Percentiles rank a stretch among this genome's conserved stretches.
phyloP scores from a whole-genome alignment of 1,284 basidiomycete genomes.

The Sparassis latifolia region DNA sequence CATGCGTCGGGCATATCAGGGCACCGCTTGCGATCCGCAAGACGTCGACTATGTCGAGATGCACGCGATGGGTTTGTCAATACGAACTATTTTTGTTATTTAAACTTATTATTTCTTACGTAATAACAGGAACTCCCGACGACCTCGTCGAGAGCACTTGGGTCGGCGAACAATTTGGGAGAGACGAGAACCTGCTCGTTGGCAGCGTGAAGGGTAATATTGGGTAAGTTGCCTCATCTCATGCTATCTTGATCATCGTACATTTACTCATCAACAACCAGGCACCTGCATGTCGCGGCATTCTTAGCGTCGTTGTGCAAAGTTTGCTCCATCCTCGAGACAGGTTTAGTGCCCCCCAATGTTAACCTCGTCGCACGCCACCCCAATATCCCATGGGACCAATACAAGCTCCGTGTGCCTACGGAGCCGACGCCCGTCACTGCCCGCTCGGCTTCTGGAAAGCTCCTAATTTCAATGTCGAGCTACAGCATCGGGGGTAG shows the following conservation, averaged over 20 bases:
- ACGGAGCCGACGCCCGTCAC: conserved; percentile 14
- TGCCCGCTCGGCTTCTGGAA: not conserved
- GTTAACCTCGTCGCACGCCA: conserved; percentile 31
- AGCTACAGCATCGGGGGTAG: conserved; percentile 39
- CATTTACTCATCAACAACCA: conserved; percentile 8
- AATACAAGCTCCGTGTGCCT: conserved; percentile 23
- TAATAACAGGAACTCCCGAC: conserved; percentile 25
- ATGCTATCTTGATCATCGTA: not conserved
- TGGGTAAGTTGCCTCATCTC: conserved; percentile 23
- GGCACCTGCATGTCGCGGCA: conserved; percentile 34
- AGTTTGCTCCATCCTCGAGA: conserved; percentile 32
- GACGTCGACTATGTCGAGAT: conserved; percentile 43
- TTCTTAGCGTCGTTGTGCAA: conserved; percentile 39
- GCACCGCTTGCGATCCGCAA: conserved; percentile 21
- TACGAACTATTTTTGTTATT: not conserved
- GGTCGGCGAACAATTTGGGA: conserved; percentile 31
- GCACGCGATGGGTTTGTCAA: conserved; percentile 37
- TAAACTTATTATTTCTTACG: not conserved
- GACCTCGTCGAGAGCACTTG: conserved; percentile 46
- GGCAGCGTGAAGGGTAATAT: conserved; percentile 43
- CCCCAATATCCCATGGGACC: conserved; percentile 32
- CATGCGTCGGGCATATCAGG: conserved; percentile 26
- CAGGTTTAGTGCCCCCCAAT: conserved; percentile 32
- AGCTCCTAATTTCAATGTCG: conserved; percentile 29
- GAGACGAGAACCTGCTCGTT: conserved; percentile 26